Percentiles rank a stretch among this genome's conserved stretches.
Conservation (phyloP, 805 yeast species). For the Nematodospora valgi region DNA sequence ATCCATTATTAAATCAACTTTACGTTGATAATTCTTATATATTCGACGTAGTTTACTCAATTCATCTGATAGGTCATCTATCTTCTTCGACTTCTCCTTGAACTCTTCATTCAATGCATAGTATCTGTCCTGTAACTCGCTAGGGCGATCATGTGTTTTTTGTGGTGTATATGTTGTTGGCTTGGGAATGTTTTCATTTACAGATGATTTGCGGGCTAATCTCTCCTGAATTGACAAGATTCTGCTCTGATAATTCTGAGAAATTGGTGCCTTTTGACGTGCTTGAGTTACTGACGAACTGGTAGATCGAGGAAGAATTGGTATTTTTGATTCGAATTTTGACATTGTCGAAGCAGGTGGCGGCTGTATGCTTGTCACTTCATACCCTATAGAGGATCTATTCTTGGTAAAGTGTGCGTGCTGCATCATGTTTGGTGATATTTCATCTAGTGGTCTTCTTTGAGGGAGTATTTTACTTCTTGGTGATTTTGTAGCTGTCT, state of each 20-base stretch:
- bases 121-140: conserved; percentile 5
- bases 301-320: background rate
- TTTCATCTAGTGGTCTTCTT: conserved; percentile 6
- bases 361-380: conserved; percentile 2
- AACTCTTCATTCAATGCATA: conserved; percentile 7
- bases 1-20: conserved; percentile 2
- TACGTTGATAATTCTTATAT: conserved; percentile 1
- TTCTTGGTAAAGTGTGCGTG: background rate
- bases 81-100: background rate
- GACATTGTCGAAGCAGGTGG: no score
- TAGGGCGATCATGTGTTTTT: background rate
- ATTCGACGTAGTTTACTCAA: conserved; percentile 6
- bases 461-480: background rate
- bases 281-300: background rate
- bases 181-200: conserved; percentile 1
- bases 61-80: conserved; percentile 4
- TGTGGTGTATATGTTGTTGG: background rate
- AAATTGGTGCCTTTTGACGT: background rate
- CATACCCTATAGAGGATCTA: conserved; percentile 5
- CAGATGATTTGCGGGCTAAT: conserved; percentile 5
- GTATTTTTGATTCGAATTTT: conserved; percentile 3
- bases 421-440: conserved; percentile 5
- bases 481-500: conserved; percentile 1
- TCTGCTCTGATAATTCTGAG: conserved; percentile 5
- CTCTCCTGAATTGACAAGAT: conserved; percentile 6